Conservation (phyloP, 2,329 filamentous ascomycete species). For the Fusarium pininemorale region DNA sequence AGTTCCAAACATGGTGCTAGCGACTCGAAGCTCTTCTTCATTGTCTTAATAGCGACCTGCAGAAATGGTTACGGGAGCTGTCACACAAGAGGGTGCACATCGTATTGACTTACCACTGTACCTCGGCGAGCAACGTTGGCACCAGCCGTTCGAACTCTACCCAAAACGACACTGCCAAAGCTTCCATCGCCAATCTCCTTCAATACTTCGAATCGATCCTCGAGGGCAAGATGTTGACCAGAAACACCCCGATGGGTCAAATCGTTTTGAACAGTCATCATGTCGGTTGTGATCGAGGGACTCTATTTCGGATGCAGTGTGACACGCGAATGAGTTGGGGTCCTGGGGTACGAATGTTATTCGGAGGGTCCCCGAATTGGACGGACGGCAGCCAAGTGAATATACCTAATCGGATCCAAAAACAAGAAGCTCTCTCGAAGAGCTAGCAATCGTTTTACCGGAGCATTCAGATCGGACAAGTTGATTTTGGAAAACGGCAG, state of each 20-base stretch:
- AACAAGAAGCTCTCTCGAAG: constrained; percentile 48
- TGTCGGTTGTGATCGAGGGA: constrained; percentile 44
- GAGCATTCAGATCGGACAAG: constrained; percentile 48
- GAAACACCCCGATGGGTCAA: constrained; percentile 73
- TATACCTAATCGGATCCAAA: constrained; percentile 41
- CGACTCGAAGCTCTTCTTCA: constrained; percentile 99
- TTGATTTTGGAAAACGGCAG: constrained; percentile 15
- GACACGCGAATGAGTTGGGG: constrained; percentile 28
- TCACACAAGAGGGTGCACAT: constrained; percentile 19
- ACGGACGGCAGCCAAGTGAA: constrained; percentile 29
- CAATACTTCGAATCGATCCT: constrained; percentile 95
- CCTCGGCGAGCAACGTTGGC: constrained; percentile 88
- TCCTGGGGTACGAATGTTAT: constrained; percentile 35
- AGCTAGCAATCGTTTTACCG: constrained; percentile 47
- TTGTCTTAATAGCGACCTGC: constrained; percentile 98
- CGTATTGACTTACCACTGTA: constrained; percentile 77
- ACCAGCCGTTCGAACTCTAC: constrained; percentile 89
- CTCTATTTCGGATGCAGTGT: constrained; percentile 31
- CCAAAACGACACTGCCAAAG: constrained; percentile 94
- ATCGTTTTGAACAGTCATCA: constrained; percentile 82
- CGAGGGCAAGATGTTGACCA: constrained; percentile 72
- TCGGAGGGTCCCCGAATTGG: constrained; percentile 24
- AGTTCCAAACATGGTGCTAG: constrained; percentile 91
- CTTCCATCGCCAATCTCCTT: constrained; percentile 99
- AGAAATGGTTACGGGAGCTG: constrained; percentile 26